Conservation (phyloP, 352 stramenopile genomes). For the Globisporangium echinulatum region DNA sequence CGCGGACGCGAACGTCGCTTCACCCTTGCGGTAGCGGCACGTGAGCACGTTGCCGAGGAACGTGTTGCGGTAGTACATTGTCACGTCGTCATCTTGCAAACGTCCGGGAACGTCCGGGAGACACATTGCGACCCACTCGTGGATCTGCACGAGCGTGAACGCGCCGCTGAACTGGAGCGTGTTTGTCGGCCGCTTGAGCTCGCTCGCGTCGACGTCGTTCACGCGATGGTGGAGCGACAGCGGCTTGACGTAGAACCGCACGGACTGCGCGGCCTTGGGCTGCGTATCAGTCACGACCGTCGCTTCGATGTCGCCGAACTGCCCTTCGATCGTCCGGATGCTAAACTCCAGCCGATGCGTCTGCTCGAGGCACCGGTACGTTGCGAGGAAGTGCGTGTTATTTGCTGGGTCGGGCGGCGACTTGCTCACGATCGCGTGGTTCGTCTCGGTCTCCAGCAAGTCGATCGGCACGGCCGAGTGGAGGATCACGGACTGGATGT, state of each 20-base stretch:
- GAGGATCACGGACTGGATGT: slow-evolving; percentile 71
- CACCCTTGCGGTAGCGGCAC: slow-evolving; percentile 69
- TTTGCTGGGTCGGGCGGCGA: slow-evolving; percentile 40
- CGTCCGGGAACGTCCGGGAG: slow-evolving; percentile 69
- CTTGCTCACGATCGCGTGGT: slow-evolving; percentile 71
- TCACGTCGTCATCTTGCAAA: slow-evolving; percentile 61
- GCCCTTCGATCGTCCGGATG: slow-evolving; percentile 79
- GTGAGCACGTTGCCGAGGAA: slow-evolving; percentile 68
- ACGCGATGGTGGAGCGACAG: slow-evolving; percentile 79
- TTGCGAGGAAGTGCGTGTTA: slow-evolving; percentile 69
- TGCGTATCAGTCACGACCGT: slow-evolving; percentile 62
- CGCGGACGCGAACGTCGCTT: slow-evolving; percentile 65
- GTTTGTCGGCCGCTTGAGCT: slow-evolving; percentile 52
- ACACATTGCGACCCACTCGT: slow-evolving; percentile 81
- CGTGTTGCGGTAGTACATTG: slow-evolving; percentile 74
- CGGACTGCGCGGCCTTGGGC: slow-evolving; percentile 55
- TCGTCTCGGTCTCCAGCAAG: slow-evolving; percentile 69
- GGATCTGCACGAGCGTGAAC: slow-evolving; percentile 81
- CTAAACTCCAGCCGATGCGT: slow-evolving; percentile 76
- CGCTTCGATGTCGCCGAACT: slow-evolving; percentile 73
- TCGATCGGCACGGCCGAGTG: slow-evolving; percentile 72
- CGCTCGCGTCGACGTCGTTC: slow-evolving; percentile 47
- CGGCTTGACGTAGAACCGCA: slow-evolving; percentile 78
- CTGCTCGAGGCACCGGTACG: slow-evolving; percentile 72
- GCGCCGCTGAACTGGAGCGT: slow-evolving; percentile 59